Percentiles rank a stretch among this genome's conserved stretches.
These are phyloP conservation scores for Adansonia grandidieri DNA, from an alignment of 441 rosid genomes.

Conservation along the genomic window DNA sequence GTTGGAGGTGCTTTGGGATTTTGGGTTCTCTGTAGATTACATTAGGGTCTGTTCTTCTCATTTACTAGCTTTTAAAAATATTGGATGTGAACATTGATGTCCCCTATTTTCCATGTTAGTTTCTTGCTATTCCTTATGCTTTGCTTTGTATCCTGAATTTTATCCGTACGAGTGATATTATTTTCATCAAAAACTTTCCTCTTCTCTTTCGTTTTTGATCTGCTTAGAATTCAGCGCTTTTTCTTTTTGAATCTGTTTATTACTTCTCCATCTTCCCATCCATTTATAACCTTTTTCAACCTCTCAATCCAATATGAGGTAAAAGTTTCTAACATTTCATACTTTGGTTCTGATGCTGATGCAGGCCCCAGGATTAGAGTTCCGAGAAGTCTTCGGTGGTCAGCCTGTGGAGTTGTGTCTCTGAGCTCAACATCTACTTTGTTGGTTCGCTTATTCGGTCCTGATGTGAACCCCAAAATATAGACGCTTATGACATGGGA, in stretches of 20 bases:
- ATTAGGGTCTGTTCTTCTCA: slow-evolving; percentile 58
- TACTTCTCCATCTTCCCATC: no score
- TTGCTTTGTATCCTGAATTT: background rate
- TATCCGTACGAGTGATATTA: no score
- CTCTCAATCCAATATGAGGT: background rate
- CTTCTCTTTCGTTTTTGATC: no score
- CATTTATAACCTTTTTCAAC: no score
- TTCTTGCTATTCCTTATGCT: background rate
- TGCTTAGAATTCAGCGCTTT: no score
- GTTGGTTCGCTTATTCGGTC: slow-evolving; percentile 80
- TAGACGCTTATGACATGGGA: slow-evolving; percentile 69
- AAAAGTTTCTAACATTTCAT: background rate
- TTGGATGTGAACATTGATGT: no score
- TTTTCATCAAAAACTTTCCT: no score
- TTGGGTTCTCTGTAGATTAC: slow-evolving; percentile 90
- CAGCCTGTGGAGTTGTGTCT: slow-evolving; percentile 76
- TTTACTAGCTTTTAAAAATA: background rate
- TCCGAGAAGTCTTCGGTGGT: slow-evolving; percentile 92
- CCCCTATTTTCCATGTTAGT: background rate
- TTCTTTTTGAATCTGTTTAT: no score
- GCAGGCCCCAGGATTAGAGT: slow-evolving; percentile 79
- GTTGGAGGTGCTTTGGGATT: slow-evolving; percentile 73
- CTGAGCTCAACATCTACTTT: slow-evolving; percentile 65
- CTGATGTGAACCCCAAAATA: slow-evolving; percentile 93
- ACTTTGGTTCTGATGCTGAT: slow-evolving; percentile 1